Evolutionary conservation across 306 rosid species (phyloP).

Genomic region (Trifolium pratense): DNA sequence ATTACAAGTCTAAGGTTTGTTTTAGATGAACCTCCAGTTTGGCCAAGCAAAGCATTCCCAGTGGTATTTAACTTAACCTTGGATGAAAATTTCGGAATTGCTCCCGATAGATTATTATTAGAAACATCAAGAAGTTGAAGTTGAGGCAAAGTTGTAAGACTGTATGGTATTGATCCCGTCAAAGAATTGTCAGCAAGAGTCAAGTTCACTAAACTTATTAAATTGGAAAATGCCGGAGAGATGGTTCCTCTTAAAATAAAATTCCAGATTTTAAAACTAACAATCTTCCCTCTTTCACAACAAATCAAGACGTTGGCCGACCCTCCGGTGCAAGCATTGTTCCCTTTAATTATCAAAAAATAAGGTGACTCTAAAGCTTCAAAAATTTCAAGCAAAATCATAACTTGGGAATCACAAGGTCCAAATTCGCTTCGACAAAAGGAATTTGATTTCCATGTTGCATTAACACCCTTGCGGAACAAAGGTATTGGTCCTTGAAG

Average conservation of each 20-base stretch:
- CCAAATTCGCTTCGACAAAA: neutral
- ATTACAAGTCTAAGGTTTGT: no score
- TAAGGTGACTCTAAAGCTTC: neutral
- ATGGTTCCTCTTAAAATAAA: neutral
- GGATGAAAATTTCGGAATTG: neutral
- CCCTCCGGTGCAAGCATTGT: neutral
- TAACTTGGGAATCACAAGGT: neutral
- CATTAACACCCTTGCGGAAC: neutral
- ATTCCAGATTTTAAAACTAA: neutral
- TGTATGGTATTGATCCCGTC: neutral
- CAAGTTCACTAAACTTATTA: neutral
- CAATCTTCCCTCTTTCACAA: neutral
- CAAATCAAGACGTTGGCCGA: neutral
- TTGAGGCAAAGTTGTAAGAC: neutral
- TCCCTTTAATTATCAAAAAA: neutral
- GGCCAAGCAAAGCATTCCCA: neutral
- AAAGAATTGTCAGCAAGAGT: neutral
- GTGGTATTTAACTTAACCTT: neutral
- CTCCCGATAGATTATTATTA: neutral
- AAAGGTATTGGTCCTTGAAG: neutral
- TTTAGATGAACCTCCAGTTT: no score
- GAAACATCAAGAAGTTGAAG: neutral
- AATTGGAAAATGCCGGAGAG: neutral
- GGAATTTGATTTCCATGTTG: neutral
- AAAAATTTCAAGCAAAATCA: neutral